A percentile compares a stretch with the other conserved stretches of the same genome.
Evolutionary conservation across 2,329 filamentous ascomycete species (phyloP).

Genomic region (Fonsecaea erecta): DNA sequence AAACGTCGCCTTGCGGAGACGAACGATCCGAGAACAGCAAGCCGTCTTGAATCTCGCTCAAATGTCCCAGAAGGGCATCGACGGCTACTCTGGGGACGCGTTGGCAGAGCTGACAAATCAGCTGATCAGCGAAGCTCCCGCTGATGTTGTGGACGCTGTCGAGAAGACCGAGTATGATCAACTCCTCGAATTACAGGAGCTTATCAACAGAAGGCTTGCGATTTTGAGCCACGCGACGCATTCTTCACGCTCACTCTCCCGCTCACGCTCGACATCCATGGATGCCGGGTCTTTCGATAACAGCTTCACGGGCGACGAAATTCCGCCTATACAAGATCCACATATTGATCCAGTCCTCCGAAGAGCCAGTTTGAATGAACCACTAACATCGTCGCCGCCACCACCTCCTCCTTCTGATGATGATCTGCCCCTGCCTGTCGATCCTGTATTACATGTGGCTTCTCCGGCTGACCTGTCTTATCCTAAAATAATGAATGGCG

Average conservation of each 20-base stretch:
- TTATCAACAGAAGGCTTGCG: slow-evolving; percentile 31
- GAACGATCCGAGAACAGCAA: slow-evolving; percentile 37
- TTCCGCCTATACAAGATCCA: slow-evolving; percentile 10
- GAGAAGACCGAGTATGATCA: slow-evolving; percentile 31
- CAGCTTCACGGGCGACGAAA: slow-evolving; percentile 23
- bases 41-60: slow-evolving; percentile 31
- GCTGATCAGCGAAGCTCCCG: slow-evolving; percentile 35
- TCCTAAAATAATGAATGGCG: slow-evolving; percentile 21
- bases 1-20: slow-evolving; percentile 31
- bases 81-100: slow-evolving; percentile 27
- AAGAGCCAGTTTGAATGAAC: not conserved
- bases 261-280: not conserved
- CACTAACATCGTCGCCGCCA: not conserved
- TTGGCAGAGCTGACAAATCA: slow-evolving; percentile 35
- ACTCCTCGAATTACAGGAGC: slow-evolving; percentile 29
- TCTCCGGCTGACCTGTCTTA: not conserved
- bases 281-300: slow-evolving; percentile 8
- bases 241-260: slow-evolving; percentile 2
- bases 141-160: slow-evolving; percentile 29
- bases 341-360: slow-evolving; percentile 9
- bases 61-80: slow-evolving; percentile 30
- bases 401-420: not conserved
- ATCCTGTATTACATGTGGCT: not conserved
- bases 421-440: not conserved
- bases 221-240: slow-evolving; percentile 18